Conservation (phyloP, 2,329 filamentous ascomycete genomes). For the Neonectria sp. region DNA sequence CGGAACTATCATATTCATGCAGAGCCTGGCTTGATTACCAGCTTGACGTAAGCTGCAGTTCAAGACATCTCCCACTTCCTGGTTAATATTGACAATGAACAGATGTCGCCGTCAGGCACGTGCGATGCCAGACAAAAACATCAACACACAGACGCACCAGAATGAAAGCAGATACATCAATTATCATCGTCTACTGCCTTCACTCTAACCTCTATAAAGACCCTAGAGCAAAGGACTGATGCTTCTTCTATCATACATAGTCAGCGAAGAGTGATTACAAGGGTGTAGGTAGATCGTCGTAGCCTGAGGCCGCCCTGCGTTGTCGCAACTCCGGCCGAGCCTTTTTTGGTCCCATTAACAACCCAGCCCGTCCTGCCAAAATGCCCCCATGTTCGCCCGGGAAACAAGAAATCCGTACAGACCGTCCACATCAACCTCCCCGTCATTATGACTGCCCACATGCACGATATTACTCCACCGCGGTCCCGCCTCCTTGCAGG, state of each 20-base stretch:
- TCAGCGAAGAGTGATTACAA: slow-evolving; percentile 50
- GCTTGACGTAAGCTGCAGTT: neutral
- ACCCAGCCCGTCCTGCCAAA: slow-evolving; percentile 49
- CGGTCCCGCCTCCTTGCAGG: slow-evolving; percentile 28
- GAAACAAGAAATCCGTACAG: slow-evolving; percentile 49
- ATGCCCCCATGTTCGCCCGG: slow-evolving; percentile 48
- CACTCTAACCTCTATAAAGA: slow-evolving; percentile 26
- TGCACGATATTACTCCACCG: slow-evolving; percentile 45
- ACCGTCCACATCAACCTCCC: slow-evolving; percentile 47
- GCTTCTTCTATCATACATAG: slow-evolving; percentile 50
- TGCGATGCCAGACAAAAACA: neutral
- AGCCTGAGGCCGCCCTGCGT: slow-evolving; percentile 40
- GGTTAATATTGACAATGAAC: neutral
- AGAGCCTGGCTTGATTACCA: too few relatives aligned
- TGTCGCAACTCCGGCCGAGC: slow-evolving; percentile 42
- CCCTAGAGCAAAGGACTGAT: slow-evolving; percentile 30
- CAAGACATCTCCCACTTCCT: neutral
- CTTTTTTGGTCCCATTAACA: slow-evolving; percentile 46
- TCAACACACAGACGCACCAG: neutral
- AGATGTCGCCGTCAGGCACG: neutral
- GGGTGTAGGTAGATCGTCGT: slow-evolving; percentile 51
- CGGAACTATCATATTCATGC: too few relatives aligned
- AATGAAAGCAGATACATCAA: slow-evolving; percentile 29
- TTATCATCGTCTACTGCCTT: slow-evolving; percentile 39
- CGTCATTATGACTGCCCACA: slow-evolving; percentile 50